Conservation (phyloP, 2,329 filamentous ascomycete species). For the Ceratocystis albifundus region DNA sequence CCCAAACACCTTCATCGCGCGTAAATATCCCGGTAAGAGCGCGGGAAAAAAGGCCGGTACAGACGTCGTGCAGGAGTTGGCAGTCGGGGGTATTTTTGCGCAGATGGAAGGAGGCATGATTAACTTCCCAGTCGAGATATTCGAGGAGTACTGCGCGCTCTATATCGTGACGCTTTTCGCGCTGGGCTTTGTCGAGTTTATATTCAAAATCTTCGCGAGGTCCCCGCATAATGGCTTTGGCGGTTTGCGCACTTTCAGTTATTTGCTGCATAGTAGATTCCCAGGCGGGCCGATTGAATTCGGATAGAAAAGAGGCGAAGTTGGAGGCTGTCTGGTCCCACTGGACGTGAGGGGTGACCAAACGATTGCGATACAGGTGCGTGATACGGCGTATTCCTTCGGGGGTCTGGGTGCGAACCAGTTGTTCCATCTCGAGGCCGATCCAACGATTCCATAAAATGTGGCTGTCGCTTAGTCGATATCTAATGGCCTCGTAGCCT, state of each 20-base stretch:
- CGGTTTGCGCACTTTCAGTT: constrained; percentile 50
- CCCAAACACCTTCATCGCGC: constrained; percentile 65
- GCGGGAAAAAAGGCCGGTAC: constrained; percentile 62
- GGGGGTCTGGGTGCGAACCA: constrained; percentile 44
- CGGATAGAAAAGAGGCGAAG: constrained; percentile 63
- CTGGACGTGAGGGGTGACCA: constrained; percentile 59
- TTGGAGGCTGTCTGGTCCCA: constrained; percentile 65
- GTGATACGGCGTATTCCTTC: constrained; percentile 53
- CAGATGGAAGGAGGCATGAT: constrained; percentile 40
- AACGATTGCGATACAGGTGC: constrained; percentile 56
- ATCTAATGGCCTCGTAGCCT: constrained; percentile 59
- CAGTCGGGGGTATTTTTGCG: constrained; percentile 36
- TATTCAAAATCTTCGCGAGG: constrained; percentile 58
- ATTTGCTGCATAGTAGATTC: constrained; percentile 61
- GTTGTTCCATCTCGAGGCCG: constrained; percentile 56
- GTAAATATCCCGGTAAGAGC: constrained; percentile 60
- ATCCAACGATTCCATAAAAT: constrained; percentile 70
- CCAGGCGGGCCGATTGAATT: constrained; percentile 58
- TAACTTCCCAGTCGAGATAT: constrained; percentile 80
- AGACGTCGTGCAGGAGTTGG: constrained; percentile 40
- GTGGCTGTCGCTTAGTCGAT: constrained; percentile 65
- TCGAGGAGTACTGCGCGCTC: constrained; percentile 44
- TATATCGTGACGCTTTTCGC: constrained; percentile 44
- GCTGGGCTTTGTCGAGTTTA: constrained; percentile 47
- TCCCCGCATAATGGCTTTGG: constrained; percentile 49